Conservation (phyloP, 169 alveolate genomes). For the Theileria equi region DNA sequence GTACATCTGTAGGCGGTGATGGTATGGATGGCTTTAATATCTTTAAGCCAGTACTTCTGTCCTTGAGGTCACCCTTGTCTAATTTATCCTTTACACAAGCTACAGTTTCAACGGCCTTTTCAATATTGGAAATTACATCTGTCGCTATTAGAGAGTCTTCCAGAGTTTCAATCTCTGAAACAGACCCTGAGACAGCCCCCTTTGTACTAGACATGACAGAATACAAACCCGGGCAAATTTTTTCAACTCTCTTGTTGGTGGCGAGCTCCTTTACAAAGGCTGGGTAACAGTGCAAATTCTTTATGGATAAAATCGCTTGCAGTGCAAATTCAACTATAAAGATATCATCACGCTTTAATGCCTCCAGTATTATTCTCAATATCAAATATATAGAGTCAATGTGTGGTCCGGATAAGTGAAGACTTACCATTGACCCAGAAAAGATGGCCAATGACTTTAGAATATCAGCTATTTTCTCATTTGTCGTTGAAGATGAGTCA, state of each 20-base stretch:
- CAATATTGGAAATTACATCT: slow-evolving; percentile 2
- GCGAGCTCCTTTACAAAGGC: slow-evolving; percentile 35
- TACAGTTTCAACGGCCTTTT: neutral
- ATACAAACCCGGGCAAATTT: slow-evolving; percentile 44
- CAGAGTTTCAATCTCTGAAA: slow-evolving; percentile 10
- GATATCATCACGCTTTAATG: slow-evolving; percentile 21
- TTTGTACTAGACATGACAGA: neutral
- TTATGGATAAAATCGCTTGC: slow-evolving; percentile 42
- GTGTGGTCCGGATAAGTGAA: slow-evolving; percentile 40
- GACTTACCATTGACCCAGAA: slow-evolving; percentile 20
- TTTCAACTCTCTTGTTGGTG: slow-evolving; percentile 22
- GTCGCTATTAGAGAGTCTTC: slow-evolving; percentile 23
- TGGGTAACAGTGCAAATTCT: slow-evolving; percentile 53
- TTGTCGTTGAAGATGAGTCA: neutral
- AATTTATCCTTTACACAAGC: slow-evolving; percentile 32
- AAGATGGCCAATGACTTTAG: slow-evolving; percentile 37
- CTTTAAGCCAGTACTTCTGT: slow-evolving; percentile 27
- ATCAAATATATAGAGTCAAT: slow-evolving; percentile 55
- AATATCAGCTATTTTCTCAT: slow-evolving; percentile 18
- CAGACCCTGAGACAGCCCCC: slow-evolving; percentile 24
- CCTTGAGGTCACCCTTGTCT: slow-evolving; percentile 25
- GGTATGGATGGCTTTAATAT: slow-evolving; percentile 37
- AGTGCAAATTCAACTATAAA: slow-evolving; percentile 52
- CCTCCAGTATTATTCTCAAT: slow-evolving; percentile 46
- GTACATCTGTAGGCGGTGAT: slow-evolving; percentile 5